Percentiles rank a stretch among this genome's conserved stretches.
These are phyloP conservation scores for Trypanosoma cruzi DNA, from an alignment of 208 protist species.

Conservation along the genomic window DNA sequence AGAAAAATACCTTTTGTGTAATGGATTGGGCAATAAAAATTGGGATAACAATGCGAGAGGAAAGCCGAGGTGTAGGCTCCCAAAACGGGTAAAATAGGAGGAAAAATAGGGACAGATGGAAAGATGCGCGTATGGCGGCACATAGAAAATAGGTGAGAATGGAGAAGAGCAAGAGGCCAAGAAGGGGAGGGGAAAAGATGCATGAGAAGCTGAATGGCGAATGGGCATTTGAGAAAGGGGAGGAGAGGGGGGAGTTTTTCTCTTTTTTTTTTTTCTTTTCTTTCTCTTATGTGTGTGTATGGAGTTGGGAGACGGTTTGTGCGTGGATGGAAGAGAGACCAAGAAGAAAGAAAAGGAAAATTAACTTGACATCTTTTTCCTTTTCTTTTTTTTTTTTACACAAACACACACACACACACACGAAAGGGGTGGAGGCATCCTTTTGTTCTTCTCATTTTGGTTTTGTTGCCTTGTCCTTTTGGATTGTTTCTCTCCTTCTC, in stretches of 20 bases:
- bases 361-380: background rate
- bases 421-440: too few relatives aligned
- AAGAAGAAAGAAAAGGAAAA: background rate
- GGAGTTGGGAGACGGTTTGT: background rate
- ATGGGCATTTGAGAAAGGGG: background rate
- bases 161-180: background rate
- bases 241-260: background rate
- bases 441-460: too few relatives aligned
- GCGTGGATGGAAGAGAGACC: background rate
- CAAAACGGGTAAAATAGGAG: background rate
- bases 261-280: conserved; percentile 23
- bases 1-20: too few relatives aligned
- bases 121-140: background rate
- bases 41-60: too few relatives aligned
- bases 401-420: too few relatives aligned
- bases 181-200: background rate
- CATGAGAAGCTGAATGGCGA: background rate
- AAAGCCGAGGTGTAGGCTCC: too few relatives aligned
- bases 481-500: too few relatives aligned
- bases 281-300: conserved; percentile 14
- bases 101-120: background rate
- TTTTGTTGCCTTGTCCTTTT: too few relatives aligned
- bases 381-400: background rate
- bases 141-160: background rate
- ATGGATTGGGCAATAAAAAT: too few relatives aligned